Evolutionary conservation across 2,329 filamentous ascomycete genomes (phyloP), one percentile per base, ranked within the genome.

Genomic region (Fusarium sarcochroum): DNA sequence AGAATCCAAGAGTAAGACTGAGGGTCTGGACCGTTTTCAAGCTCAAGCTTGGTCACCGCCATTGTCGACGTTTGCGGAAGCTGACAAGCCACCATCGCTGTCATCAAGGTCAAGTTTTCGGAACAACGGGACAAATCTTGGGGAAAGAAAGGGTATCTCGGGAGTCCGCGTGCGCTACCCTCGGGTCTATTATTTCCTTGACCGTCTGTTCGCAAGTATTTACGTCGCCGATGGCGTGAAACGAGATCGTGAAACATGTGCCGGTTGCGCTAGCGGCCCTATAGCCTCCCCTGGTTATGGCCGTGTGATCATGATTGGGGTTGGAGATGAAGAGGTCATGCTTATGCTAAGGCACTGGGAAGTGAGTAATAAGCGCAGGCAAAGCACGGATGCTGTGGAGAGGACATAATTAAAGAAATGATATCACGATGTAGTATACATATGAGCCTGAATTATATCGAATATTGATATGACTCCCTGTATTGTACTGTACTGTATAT

Each of bases 191-290:
- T 66, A 40, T 47, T 54, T 63, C 55, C 66, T 66, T 66, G 55
- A 58, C 56, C 61, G 48, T 63, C 49, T 50, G 38, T 69, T 66
- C 40, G 25, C 35, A 34, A 48, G 47, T 45, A 46, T 54, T 32
- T 37, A 50, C 54, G 46, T 17, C 60, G 47, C 32, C 18, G 42
- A 51, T 53, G 64, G 50, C 57, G 46, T 73, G 68, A 73, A 73
- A 72, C 70, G 44, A 58, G 57, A 70, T 58, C 52, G 57, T 71
- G 63, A 63, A 64, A 70, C 64, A 50, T 60, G 48, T 49, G 53
- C 34, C 49, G 58, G 40, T 49, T 55, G 23, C 57, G 53, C 59
- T 70, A 54, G 46, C 45, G 62, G 45, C 46, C 51, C 48, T 53
- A 64, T 56, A 54, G 40, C 42, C 23, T 52, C 55, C 50, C 45